Evolutionary conservation across 2,329 filamentous ascomycete species (phyloP).

Genomic region (Diaporthe sp.): DNA sequence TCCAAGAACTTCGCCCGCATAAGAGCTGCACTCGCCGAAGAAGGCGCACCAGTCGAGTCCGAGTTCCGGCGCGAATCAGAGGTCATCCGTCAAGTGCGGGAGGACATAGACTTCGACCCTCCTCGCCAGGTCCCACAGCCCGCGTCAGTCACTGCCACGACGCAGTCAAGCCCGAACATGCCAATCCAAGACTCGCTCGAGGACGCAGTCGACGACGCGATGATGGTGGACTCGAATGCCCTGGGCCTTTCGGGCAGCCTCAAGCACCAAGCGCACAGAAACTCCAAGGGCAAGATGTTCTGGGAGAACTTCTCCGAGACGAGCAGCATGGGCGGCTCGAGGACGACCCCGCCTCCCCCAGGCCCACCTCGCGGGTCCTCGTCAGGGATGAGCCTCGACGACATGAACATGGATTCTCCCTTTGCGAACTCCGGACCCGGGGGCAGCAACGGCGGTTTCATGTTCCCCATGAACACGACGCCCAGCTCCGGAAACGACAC

Average conservation of each 20-base stretch:
- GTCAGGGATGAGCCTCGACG: slow-evolving; percentile 71
- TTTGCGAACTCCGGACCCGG: slow-evolving; percentile 43
- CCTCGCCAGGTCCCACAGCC: slow-evolving; percentile 47
- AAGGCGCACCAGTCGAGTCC: slow-evolving; percentile 86
- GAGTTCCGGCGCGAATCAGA: slow-evolving; percentile 93
- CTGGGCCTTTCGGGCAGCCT: slow-evolving; percentile 72
- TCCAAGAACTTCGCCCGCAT: slow-evolving; percentile 96
- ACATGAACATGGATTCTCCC: slow-evolving; percentile 79
- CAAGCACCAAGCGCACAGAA: slow-evolving; percentile 77
- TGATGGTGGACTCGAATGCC: slow-evolving; percentile 65
- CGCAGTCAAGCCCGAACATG: slow-evolving; percentile 76
- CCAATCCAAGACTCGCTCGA: slow-evolving; percentile 74
- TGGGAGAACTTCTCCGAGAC: slow-evolving; percentile 84
- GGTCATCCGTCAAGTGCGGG: slow-evolving; percentile 93
- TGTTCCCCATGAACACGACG: slow-evolving; percentile 45
- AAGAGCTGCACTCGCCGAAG: slow-evolving; percentile 87
- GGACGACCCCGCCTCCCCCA: slow-evolving; percentile 71
- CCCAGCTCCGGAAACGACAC: slow-evolving; percentile 50
- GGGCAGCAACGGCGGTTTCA: slow-evolving; percentile 38
- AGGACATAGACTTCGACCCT: slow-evolving; percentile 76
- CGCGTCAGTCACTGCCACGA: slow-evolving; percentile 62
- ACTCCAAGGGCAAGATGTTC: slow-evolving; percentile 76
- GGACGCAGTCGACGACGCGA: slow-evolving; percentile 76
- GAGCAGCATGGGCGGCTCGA: slow-evolving; percentile 57
- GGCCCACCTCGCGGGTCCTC: slow-evolving; percentile 67